Base-by-base conservation (phyloP, 768 basidiomycete genomes). In the Vararia minispora region DNA sequence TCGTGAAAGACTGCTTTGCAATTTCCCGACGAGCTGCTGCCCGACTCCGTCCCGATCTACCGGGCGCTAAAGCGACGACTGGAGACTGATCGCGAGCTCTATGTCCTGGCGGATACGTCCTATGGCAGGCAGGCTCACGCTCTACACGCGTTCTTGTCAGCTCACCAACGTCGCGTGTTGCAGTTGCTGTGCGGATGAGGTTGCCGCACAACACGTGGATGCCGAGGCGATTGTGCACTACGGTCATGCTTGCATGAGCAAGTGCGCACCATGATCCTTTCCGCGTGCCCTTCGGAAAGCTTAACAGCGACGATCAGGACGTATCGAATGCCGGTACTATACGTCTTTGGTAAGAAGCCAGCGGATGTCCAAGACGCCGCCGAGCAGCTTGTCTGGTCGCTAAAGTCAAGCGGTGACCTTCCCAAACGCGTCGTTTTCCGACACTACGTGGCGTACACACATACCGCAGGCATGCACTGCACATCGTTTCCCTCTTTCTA, bases 111-210 rank as follows among this genome's bases (percentile, higher is more conserved):
- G 10, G 94, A 99, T 59, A 97, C 92, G 16, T 94, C 92, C 4
- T 97, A 97, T 58, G 95, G 92, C 60, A 92, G 86, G 92, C 77
- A 63, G 31, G 75, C 41, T 41, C 36, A 42, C 22, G 25, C 14
- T 39, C 37, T 28, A 14, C 23, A 24, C 13, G 10, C 22, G n/a
- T 33, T 7, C 30, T 5, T 24, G 31, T 12, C 1, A 21, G 8
- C 31, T 17, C 22, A 33, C 12, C 14, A 26, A 20, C 14, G 11
- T 20, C 9, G 26, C 9, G 8, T 4, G 17, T 13, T 2, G 18
- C 14, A 91, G 92, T 51, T 99, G 95, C 52, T 98, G 95, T 54
- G 89, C 94, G 3, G 95, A 99, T 52, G 88, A 97, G 49, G 83
- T 98, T 5, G 84, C 91, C 5, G 91, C 94, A 3, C 81, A 90